These are phyloP conservation scores for Thelephora ganbajun DNA, from an alignment of 768 basidiomycete genomes.

Conservation along the genomic window DNA sequence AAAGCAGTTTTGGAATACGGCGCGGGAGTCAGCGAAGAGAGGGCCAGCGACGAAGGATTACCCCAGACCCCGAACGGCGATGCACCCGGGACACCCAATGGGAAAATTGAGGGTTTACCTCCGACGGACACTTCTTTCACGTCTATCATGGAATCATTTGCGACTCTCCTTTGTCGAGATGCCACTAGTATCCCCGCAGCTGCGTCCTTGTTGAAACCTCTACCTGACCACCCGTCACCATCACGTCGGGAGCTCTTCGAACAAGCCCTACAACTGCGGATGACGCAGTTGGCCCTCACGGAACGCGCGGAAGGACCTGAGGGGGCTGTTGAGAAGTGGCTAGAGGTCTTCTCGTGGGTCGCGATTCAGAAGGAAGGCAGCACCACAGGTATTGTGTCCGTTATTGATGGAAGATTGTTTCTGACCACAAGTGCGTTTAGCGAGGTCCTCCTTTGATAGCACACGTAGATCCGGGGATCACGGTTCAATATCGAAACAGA, in stretches of 20 bases:
- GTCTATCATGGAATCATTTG: slow-evolving; percentile 2
- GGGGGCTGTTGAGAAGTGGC: slow-evolving; percentile 64
- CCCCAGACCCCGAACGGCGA: background rate
- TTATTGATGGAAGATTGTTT: background rate
- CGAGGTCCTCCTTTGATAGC: slow-evolving; percentile 16
- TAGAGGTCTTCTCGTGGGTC: slow-evolving; percentile 80
- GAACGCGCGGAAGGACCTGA: slow-evolving; percentile 83
- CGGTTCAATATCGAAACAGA: slow-evolving; percentile 12
- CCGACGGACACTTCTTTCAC: background rate
- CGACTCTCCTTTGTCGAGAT: slow-evolving; percentile 17
- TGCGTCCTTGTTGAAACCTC: slow-evolving; percentile 27
- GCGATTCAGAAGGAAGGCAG: slow-evolving; percentile 40
- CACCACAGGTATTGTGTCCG: slow-evolving; percentile 17
- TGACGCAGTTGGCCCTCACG: slow-evolving; percentile 69
- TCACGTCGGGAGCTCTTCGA: slow-evolving; percentile 54
- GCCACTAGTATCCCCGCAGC: slow-evolving; percentile 25
- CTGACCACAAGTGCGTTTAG: slow-evolving; percentile 5
- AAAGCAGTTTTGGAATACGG: slow-evolving; percentile 68
- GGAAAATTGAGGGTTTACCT: background rate
- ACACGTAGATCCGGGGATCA: slow-evolving; percentile 16
- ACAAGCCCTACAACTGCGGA: slow-evolving; percentile 68
- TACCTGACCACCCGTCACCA: slow-evolving; percentile 33
- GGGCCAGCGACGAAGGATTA: slow-evolving; percentile 12
- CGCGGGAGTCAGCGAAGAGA: slow-evolving; percentile 38
- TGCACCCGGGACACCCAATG: background rate